phyloP scores from a whole-genome alignment of 140 eudicot genomes.

The Anethum foeniculum region DNA sequence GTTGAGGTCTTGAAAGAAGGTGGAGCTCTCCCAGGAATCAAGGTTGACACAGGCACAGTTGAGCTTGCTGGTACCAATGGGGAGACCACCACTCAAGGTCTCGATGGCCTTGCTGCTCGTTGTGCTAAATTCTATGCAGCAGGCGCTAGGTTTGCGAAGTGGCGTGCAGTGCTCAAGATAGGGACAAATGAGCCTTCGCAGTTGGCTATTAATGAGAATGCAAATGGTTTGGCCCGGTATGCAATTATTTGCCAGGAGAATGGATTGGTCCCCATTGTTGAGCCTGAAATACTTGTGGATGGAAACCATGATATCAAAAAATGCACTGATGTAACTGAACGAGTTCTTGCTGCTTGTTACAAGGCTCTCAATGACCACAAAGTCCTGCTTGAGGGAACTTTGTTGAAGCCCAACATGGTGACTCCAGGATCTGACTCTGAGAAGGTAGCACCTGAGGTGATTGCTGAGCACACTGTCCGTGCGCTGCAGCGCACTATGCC shows the following conservation, averaged over 20 bases:
- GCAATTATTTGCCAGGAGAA: slow-evolving; percentile 66
- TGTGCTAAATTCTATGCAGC: slow-evolving; percentile 46
- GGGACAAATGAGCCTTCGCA: slow-evolving; percentile 58
- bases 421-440: slow-evolving; percentile 62
- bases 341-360: slow-evolving; percentile 62
- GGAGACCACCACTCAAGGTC: slow-evolving; percentile 61
- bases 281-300: slow-evolving; percentile 57
- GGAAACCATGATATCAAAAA: slow-evolving; percentile 53
- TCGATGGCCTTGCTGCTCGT: slow-evolving; percentile 43
- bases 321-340: slow-evolving; percentile 58
- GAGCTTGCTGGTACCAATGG: slow-evolving; percentile 63
- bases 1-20: slow-evolving; percentile 54
- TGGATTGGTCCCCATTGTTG: slow-evolving; percentile 55
- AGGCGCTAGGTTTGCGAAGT: slow-evolving; percentile 61
- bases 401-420: slow-evolving; percentile 84
- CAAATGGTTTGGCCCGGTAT: slow-evolving; percentile 53
- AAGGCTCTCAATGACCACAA: slow-evolving; percentile 75
- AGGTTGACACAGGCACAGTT: slow-evolving; percentile 57
- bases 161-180: slow-evolving; percentile 64
- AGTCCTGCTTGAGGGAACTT: slow-evolving; percentile 71
- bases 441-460: slow-evolving; percentile 56
- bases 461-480: slow-evolving; percentile 71
- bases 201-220: slow-evolving; percentile 46
- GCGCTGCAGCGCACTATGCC: slow-evolving; percentile 72
- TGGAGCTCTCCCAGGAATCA: slow-evolving; percentile 55